phyloP scores from a whole-genome alignment of 768 basidiomycete species.

The Pleurotus eryngii region DNA sequence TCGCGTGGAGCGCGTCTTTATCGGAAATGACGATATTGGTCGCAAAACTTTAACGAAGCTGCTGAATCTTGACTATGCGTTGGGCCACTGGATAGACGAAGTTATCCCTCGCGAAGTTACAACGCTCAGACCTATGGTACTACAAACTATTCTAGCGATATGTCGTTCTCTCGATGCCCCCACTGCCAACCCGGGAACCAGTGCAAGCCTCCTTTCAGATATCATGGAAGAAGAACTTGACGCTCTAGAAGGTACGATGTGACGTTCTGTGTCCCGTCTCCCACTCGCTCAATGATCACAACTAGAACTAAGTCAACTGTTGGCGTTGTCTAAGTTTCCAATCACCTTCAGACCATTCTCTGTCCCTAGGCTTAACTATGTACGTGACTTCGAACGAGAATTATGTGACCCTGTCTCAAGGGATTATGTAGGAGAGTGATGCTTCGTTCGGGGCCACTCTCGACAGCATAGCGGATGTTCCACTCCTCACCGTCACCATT shows the following conservation, averaged over 20 bases:
- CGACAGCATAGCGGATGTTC: conserved; percentile 35
- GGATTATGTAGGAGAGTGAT: conserved; percentile 23
- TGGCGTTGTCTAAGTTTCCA: background rate
- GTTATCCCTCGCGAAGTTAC: conserved; percentile 32
- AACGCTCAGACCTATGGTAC: conserved; percentile 44
- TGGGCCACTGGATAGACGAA: conserved; percentile 60
- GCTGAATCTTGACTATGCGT: conserved; percentile 48
- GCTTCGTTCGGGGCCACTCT: conserved; percentile 34
- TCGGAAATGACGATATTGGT: conserved; percentile 39
- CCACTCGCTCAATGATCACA: too few relatives aligned
- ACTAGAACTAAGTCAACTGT: background rate
- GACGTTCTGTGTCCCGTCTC: background rate
- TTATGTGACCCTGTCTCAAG: background rate
- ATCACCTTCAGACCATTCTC: background rate
- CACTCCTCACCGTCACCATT: conserved; percentile 44
- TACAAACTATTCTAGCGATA: conserved; percentile 39
- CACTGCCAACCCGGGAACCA: conserved; percentile 26
- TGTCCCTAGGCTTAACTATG: background rate
- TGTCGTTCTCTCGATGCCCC: conserved; percentile 45
- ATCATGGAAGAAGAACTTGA: conserved; percentile 41
- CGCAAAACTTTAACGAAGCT: conserved; percentile 49
- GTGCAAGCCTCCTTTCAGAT: conserved; percentile 38
- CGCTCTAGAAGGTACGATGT: conserved; percentile 35
- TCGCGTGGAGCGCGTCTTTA: conserved; percentile 50
- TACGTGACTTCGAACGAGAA: background rate